These are phyloP conservation scores for Trichoderma erinaceum DNA, from an alignment of 495 filamentous ascomycete genomes.

Conservation along the genomic window DNA sequence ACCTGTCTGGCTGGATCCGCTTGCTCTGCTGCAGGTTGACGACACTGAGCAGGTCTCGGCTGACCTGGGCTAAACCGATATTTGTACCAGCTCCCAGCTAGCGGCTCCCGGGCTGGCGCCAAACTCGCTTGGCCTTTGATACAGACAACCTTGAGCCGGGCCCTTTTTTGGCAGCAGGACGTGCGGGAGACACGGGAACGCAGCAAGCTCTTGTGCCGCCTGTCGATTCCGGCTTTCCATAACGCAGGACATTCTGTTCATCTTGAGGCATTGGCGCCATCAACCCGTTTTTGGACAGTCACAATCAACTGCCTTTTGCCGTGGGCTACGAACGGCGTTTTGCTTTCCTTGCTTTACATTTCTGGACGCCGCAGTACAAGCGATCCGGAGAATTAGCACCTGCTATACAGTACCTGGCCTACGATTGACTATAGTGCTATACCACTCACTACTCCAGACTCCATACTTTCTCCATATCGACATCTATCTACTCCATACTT, in stretches of 20 bases:
- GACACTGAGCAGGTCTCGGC: conserved; percentile 8
- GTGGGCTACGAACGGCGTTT: too few species aligned
- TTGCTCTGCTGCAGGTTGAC: conserved; percentile 12
- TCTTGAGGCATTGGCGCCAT: conserved; percentile 6
- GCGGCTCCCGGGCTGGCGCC: conserved; percentile 7
- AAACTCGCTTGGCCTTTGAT: conserved; percentile 2
- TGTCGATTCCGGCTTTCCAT: conserved; percentile 6
- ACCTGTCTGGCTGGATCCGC: conserved; percentile 12
- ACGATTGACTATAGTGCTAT: too few species aligned
- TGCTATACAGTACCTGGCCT: too few species aligned
- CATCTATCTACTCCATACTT: too few species aligned
- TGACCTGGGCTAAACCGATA: conserved; percentile 5
- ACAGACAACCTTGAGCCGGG: not conserved
- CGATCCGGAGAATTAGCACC: too few species aligned
- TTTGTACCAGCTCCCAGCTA: not conserved
- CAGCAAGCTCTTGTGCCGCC: not conserved
- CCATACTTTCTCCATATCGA: too few species aligned
- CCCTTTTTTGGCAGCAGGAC: not conserved
- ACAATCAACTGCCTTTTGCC: not conserved
- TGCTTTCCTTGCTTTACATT: too few species aligned
- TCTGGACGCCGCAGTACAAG: too few species aligned
- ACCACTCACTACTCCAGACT: too few species aligned
- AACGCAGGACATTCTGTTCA: not conserved
- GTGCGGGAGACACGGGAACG: not conserved
- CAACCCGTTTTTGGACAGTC: not conserved